Percentiles rank a stretch among this genome's conserved stretches.
These are phyloP conservation scores for Eucommia ulmoides DNA, from an alignment of 257 asterid species.

Conservation along the genomic window DNA sequence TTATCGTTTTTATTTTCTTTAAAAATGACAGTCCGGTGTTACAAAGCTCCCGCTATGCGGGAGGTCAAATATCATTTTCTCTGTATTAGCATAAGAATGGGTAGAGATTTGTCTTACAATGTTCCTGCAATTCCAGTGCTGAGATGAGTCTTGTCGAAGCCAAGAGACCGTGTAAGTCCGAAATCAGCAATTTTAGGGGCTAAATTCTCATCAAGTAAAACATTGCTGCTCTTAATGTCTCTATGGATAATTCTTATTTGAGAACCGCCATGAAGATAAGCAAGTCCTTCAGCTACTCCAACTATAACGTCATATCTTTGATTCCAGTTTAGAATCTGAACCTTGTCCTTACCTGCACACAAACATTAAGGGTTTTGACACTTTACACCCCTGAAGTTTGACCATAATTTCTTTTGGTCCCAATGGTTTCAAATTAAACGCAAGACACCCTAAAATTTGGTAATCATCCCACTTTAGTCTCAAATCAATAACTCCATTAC, in stretches of 20 bases:
- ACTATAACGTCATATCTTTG: slow-evolving; percentile 51
- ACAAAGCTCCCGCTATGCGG: no score
- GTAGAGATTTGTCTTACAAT: slow-evolving; percentile 54
- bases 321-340: slow-evolving; percentile 52
- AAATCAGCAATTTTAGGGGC: slow-evolving; percentile 76
- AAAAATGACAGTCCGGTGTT: no score
- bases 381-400: no score
- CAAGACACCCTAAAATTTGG: no score
- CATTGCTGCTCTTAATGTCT: slow-evolving; percentile 80
- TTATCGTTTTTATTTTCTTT: no score
- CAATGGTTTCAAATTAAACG: no score
- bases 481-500: no score
- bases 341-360: slow-evolving; percentile 39
- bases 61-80: no score
- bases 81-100: no score
- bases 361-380: no score
- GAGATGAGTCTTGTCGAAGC: slow-evolving; percentile 70
- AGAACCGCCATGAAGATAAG: slow-evolving; percentile 63
- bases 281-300: slow-evolving; percentile 85
- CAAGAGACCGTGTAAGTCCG: slow-evolving; percentile 75
- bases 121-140: slow-evolving; percentile 96
- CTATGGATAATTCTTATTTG: slow-evolving; percentile 59
- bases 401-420: no score
- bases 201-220: slow-evolving; percentile 62
- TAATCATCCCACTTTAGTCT: no score